Evolutionary conservation across 352 stramenopile genomes (phyloP).

Genomic region (Phytopythium helicoides): DNA sequence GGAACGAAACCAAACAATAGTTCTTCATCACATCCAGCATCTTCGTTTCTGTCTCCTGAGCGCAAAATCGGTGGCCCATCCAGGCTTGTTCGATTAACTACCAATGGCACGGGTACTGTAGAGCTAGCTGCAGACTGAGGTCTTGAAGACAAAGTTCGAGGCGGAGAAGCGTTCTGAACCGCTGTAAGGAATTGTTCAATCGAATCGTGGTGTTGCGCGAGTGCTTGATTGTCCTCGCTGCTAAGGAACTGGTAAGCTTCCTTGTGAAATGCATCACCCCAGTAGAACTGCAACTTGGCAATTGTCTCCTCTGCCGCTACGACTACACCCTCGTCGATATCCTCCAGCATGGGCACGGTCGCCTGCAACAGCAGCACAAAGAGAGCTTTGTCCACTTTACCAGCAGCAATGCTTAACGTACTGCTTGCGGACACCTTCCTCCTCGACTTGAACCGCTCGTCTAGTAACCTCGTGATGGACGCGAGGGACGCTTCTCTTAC

Average conservation of each 20-base stretch:
- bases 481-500: slow-evolving; percentile 55
- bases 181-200: slow-evolving; percentile 53
- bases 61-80: too few species aligned
- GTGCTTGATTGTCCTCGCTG: slow-evolving; percentile 53
- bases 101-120: too few species aligned
- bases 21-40: background rate
- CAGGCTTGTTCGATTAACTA: too few species aligned
- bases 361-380: slow-evolving; percentile 58
- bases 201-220: slow-evolving; percentile 38
- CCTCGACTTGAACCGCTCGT: slow-evolving; percentile 44
- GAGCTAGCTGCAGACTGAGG: background rate
- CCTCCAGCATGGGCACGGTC: slow-evolving; percentile 56
- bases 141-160: background rate
- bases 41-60: too few species aligned
- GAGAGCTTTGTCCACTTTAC: slow-evolving; percentile 44
- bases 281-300: slow-evolving; percentile 62
- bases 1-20: slow-evolving; percentile 51
- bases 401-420: slow-evolving; percentile 10
- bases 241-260: slow-evolving; percentile 60
- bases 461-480: slow-evolving; percentile 45
- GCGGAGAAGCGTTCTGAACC: background rate
- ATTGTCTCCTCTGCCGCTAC: slow-evolving; percentile 63
- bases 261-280: slow-evolving; percentile 29
- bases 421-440: slow-evolving; percentile 1
- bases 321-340: slow-evolving; percentile 52